Conservation (phyloP, 2,329 filamentous ascomycete species). For the Fusarium guadeloupense region DNA sequence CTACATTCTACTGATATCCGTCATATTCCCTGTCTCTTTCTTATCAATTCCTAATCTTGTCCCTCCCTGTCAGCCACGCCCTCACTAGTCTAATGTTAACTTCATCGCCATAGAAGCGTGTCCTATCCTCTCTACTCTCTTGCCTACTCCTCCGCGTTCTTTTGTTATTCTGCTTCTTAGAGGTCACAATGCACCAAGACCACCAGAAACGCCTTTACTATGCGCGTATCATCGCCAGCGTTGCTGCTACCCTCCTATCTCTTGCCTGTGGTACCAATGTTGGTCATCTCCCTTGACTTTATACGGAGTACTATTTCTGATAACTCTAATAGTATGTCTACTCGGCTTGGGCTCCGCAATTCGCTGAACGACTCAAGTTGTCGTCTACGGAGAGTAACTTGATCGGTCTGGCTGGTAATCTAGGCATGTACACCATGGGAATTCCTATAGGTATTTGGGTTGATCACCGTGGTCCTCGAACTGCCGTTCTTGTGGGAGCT, state of each 20-base stretch:
- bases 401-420: constrained; percentile 84
- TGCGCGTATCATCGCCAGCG: constrained; percentile 81
- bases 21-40: neutral
- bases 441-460: constrained; percentile 90
- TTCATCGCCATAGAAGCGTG: constrained; percentile 11
- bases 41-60: constrained; percentile 5
- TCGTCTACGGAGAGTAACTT: constrained; percentile 94
- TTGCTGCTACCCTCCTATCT: constrained; percentile 84
- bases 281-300: constrained; percentile 46
- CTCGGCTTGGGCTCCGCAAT: constrained; percentile 96
- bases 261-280: constrained; percentile 95
- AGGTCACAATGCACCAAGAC: constrained; percentile 38
- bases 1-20: neutral
- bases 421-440: constrained; percentile 93
- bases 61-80: constrained; percentile 19
- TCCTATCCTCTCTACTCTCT: neutral
- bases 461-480: constrained; percentile 81
- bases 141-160: neutral
- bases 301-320: constrained; percentile 7
- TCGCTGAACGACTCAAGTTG: constrained; percentile 84
- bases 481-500: constrained; percentile 79
- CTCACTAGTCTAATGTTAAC: constrained; percentile 31
- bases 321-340: constrained; percentile 81
- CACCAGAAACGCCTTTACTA: constrained; percentile 58
- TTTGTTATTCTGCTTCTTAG: neutral